Evolutionary conservation across 768 basidiomycete genomes (phyloP).

Genomic region (Grammothele lineata): DNA sequence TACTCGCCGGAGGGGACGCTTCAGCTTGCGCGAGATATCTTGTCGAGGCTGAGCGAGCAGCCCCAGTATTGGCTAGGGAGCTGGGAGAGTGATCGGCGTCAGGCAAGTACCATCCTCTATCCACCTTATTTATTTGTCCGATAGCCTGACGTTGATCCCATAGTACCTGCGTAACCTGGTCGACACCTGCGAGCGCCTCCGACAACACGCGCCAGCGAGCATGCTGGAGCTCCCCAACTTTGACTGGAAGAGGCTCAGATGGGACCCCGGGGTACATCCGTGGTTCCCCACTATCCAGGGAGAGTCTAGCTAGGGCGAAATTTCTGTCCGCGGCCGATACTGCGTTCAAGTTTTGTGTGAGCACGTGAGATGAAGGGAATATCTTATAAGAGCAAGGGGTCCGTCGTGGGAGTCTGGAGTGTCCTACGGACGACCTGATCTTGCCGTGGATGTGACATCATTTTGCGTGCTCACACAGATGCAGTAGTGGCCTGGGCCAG

Average conservation of each 20-base stretch:
- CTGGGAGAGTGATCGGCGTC: constrained; percentile 11
- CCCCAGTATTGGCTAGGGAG: constrained; percentile 4
- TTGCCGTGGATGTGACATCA: too few species aligned
- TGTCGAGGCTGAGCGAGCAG: constrained; percentile 18
- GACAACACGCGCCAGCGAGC: constrained; percentile 8
- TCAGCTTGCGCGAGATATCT: constrained; percentile 39
- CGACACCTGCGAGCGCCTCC: constrained; percentile 14
- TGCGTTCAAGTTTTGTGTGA: too few species aligned
- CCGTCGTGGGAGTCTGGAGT: too few species aligned
- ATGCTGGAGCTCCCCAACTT: constrained; percentile 14
- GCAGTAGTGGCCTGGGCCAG: too few species aligned
- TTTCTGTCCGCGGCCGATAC: too few species aligned
- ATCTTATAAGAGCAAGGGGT: too few species aligned
- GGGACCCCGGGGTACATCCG: constrained; percentile 21
- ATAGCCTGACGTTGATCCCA: too few species aligned
- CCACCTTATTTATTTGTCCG: too few species aligned
- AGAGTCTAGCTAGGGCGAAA: too few species aligned
- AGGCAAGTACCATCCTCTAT: constrained; percentile 7
- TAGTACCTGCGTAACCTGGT: constrained; percentile 36
- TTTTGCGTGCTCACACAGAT: too few species aligned
- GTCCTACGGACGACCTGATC: too few species aligned
- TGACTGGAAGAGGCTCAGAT: constrained; percentile 13
- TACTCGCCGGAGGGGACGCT: constrained; percentile 40
- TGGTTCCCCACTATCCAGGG: constrained; percentile 25
- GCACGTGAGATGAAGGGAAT: too few species aligned